A percentile compares a stretch with the other conserved stretches of the same genome.
These are phyloP conservation scores for Aegilops speltoides DNA, from an alignment of 176 grass and related monocot genomes.

Conservation along the genomic window DNA sequence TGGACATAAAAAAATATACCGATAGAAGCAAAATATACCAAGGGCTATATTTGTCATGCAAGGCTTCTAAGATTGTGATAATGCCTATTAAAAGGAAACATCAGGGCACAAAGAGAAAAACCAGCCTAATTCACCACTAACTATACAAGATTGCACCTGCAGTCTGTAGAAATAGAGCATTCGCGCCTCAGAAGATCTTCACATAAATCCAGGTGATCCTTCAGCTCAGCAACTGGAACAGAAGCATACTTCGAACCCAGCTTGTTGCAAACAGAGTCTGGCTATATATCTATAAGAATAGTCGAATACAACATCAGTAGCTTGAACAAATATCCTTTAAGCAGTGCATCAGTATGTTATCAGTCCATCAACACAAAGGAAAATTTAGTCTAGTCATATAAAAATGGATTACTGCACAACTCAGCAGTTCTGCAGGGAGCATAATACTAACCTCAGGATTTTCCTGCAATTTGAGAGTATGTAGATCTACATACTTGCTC, in stretches of 20 bases:
- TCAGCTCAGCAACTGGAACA: constrained; percentile 59
- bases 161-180: background rate
- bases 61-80: no score
- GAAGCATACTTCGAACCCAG: constrained; percentile 77
- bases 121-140: background rate
- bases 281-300: no score
- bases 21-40: no score
- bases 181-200: constrained; percentile 84
- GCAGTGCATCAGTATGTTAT: no score
- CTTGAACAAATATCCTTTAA: no score
- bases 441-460: constrained; percentile 78
- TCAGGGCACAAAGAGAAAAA: background rate
- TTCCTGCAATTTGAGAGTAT: constrained; percentile 93
- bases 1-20: no score
- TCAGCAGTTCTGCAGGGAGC: background rate
- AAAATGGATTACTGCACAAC: background rate
- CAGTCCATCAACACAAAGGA: no score
- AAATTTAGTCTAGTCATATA: no score
- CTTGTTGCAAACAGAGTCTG: no score
- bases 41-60: no score
- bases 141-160: background rate
- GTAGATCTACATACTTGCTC: constrained; percentile 97
- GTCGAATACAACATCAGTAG: no score
- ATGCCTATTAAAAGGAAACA: background rate
- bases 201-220: constrained; percentile 78